Conservation (phyloP, 2,329 filamentous ascomycete species). For the Venturia carpophila region DNA sequence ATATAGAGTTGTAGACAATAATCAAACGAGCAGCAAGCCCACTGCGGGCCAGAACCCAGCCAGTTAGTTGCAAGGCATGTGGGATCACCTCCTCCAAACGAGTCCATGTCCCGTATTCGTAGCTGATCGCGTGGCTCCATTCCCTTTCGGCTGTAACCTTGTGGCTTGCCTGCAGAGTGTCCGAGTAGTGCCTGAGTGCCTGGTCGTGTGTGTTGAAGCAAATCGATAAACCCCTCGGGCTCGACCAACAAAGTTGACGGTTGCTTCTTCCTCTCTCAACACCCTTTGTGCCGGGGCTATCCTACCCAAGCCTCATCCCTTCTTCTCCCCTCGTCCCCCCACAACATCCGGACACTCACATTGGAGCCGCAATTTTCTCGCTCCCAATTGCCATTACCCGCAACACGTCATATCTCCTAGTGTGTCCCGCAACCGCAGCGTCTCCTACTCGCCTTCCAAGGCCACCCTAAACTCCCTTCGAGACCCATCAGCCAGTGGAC, state of each 20-base stretch:
- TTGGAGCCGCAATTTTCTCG: background rate
- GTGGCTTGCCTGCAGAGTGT: background rate
- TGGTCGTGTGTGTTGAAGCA: background rate
- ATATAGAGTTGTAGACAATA: background rate
- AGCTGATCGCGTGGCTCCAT: constrained; percentile 10
- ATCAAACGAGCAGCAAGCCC: background rate
- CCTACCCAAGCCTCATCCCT: background rate
- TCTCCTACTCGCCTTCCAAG: background rate
- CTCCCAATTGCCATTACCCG: background rate
- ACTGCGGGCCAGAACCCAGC: background rate
- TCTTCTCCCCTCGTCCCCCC: background rate
- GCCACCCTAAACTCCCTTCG: background rate
- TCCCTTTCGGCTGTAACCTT: constrained; percentile 6
- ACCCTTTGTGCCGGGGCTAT: background rate
- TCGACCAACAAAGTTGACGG: background rate
- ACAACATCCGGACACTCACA: background rate
- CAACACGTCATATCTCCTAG: background rate
- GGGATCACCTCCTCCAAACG: background rate
- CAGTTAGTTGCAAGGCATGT: background rate
- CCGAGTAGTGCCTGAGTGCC: background rate
- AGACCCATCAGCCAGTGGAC: background rate
- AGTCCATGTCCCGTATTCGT: background rate
- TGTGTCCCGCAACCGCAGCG: background rate
- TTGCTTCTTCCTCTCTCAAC: background rate
- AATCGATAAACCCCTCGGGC: background rate